Base-by-base conservation (phyloP, 805 yeast species). In the Teunomyces tritomae region DNA sequence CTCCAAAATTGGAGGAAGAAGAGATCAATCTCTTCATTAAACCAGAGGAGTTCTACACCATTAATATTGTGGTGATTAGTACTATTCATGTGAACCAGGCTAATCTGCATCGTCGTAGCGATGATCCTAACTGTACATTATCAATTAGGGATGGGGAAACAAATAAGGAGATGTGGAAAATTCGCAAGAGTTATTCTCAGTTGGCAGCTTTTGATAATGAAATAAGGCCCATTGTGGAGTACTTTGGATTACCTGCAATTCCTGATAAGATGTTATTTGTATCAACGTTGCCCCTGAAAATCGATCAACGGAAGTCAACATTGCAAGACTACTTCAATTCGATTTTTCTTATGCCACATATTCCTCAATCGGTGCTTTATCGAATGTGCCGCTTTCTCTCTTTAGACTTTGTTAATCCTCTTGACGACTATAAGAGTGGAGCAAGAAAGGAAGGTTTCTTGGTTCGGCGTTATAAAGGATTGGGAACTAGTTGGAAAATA, bases 101-200 rank as follows among this genome's bases (percentile, higher is more conserved):
- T 3, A 60, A 63, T n/a, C 71, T 64, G 34, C 53, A 65, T 8
- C 76, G 73, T 34, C 74, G 75, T 52, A 55, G 70, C 0, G 86
- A 81, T 34, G 89, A 84, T 36, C 83, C 86, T 13, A 67, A 67
- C 27, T 74, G 87, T 17, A 73, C 86, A 1, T 74, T 91, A 46
- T 76, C 85, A 13, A 81, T 87, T 4, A 68, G 77, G 40, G 92
- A 87, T 54, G 76, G 83, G 29, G 81, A 75, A 20, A 67, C 83
- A 2, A 70, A 73, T 34, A 82, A 82, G 50, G 89, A 84, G 56
- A 78, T 87, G 72, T 91, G 96, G 85, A 76, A 83, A 55, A 81
- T 89, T 45, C 71, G 82, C 36, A 89, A 89, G 58, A 64, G 82
- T 1, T 77, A 82, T 49, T 68, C 78, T 1, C 85, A 84, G 55